phyloP scores from a whole-genome alignment of 768 basidiomycete genomes.

The Ramaria sp. region DNA sequence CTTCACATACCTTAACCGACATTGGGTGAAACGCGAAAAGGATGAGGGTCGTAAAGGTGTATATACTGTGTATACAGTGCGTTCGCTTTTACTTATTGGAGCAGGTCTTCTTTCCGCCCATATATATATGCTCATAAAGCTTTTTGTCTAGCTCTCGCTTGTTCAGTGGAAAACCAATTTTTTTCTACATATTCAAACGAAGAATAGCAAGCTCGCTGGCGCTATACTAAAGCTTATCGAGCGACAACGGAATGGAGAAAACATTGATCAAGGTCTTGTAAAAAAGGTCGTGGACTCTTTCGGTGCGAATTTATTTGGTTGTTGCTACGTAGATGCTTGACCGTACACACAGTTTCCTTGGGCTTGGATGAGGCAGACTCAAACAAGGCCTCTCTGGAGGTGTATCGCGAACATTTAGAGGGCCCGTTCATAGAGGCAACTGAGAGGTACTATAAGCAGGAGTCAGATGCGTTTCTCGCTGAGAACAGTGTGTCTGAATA shows the following conservation, averaged over 20 bases:
- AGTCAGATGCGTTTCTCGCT: slow-evolving; percentile 83
- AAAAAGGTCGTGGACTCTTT: slow-evolving; percentile 95
- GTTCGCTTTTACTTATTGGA: slow-evolving; percentile 17
- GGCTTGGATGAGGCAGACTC: slow-evolving; percentile 88
- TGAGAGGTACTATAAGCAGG: slow-evolving; percentile 83
- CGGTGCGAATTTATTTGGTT: slow-evolving; percentile 20
- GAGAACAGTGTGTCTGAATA: slow-evolving; percentile 90
- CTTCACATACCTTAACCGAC: slow-evolving; percentile 96
- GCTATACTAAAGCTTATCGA: slow-evolving; percentile 88
- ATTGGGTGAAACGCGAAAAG: slow-evolving; percentile 98
- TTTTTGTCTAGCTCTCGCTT: slow-evolving; percentile 64
- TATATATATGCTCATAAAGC: not conserved
- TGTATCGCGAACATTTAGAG: slow-evolving; percentile 90
- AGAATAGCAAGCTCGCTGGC: slow-evolving; percentile 69
- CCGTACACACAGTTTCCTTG: slow-evolving; percentile 47
- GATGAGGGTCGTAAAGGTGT: slow-evolving; percentile 94
- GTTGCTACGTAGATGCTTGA: not conserved
- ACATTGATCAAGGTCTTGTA: slow-evolving; percentile 83
- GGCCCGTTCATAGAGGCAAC: slow-evolving; percentile 80
- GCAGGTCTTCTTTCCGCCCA: slow-evolving; percentile 1
- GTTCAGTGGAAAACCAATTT: slow-evolving; percentile 94
- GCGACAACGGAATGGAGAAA: slow-evolving; percentile 86
- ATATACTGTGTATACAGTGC: slow-evolving; percentile 91
- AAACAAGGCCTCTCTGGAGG: slow-evolving; percentile 85
- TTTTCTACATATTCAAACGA: slow-evolving; percentile 79